These are phyloP conservation scores for Arthrinium phaeospermum DNA, from an alignment of 2,329 filamentous ascomycete species.

Conservation along the genomic window DNA sequence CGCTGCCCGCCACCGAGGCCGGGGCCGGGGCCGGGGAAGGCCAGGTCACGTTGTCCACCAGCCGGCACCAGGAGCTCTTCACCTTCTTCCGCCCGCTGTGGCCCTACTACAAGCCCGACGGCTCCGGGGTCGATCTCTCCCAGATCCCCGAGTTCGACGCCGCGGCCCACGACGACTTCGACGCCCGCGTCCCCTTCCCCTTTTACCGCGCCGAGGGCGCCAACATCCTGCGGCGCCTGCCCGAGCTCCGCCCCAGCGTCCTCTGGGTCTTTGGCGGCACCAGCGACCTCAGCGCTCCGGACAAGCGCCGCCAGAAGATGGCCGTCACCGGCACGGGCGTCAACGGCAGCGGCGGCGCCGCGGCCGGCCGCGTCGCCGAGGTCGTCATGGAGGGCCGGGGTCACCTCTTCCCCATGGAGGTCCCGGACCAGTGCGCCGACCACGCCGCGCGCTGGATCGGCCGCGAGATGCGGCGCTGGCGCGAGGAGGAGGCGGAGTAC, in stretches of 20 bases:
- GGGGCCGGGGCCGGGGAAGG: slow-evolving; percentile 38
- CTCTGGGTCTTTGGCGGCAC: slow-evolving; percentile 72
- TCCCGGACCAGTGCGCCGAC: slow-evolving; percentile 69
- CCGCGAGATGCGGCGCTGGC: slow-evolving; percentile 62
- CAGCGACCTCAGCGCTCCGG: slow-evolving; percentile 60
- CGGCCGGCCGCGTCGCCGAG: slow-evolving; percentile 70
- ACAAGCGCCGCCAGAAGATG: slow-evolving; percentile 63
- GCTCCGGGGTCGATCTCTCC: slow-evolving; percentile 41
- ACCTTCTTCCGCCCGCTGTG: slow-evolving; percentile 72
- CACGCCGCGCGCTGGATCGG: slow-evolving; percentile 62
- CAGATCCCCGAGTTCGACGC: slow-evolving; percentile 25
- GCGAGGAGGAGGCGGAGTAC: slow-evolving; percentile 61
- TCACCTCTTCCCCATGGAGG: slow-evolving; percentile 86
- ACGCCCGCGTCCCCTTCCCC: slow-evolving; percentile 44
- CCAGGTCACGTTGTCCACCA: slow-evolving; percentile 76
- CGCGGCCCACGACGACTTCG: slow-evolving; percentile 2
- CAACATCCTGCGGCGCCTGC: slow-evolving; percentile 61
- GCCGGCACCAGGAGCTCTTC: slow-evolving; percentile 87
- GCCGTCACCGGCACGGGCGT: slow-evolving; percentile 66
- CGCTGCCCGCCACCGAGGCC: slow-evolving; percentile 53
- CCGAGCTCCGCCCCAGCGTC: slow-evolving; percentile 65
- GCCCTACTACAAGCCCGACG: slow-evolving; percentile 54
- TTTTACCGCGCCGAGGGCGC: slow-evolving; percentile 73
- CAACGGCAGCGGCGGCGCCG: slow-evolving; percentile 70
- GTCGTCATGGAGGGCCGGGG: slow-evolving; percentile 70